Percentiles rank a stretch among this genome's conserved stretches.
These are phyloP conservation scores for Leccinum broughii DNA, from an alignment of 768 basidiomycete genomes.

Conservation along the genomic window DNA sequence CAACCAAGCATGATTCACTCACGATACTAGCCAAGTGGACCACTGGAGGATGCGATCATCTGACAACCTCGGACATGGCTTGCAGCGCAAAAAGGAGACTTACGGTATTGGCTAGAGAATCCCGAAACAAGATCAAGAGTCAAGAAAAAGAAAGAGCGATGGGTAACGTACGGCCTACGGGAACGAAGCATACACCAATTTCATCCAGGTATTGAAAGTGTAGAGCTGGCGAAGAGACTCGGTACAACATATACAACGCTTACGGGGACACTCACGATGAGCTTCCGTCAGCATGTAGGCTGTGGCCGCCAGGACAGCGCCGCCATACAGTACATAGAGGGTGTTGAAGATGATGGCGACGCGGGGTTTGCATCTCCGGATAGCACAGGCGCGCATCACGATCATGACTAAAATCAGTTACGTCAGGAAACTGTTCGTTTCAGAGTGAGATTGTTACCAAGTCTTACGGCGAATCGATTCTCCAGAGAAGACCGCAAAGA, in stretches of 20 bases:
- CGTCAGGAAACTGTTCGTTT: neutral
- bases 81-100: neutral
- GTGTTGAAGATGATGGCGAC: neutral
- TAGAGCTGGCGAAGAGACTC: neutral
- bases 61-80: neutral
- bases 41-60: conserved; percentile 14
- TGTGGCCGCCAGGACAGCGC: neutral
- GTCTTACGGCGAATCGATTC: conserved; percentile 27
- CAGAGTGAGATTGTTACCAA: neutral
- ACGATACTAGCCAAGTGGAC: conserved; percentile 13
- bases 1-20: neutral
- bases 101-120: conserved; percentile 8
- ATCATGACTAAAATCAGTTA: conserved; percentile 21
- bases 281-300: neutral
- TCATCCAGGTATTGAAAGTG: conserved; percentile 11
- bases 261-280: neutral
- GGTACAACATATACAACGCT: neutral
- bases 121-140: conserved; percentile 1
- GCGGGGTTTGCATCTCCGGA: conserved; percentile 15
- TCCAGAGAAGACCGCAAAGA: conserved; percentile 13
- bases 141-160: neutral
- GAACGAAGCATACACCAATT: conserved; percentile 14
- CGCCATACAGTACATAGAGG: conserved; percentile 14
- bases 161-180: conserved; percentile 11
- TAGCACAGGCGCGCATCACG: conserved; percentile 26